Percentiles rank a stretch among this genome's conserved stretches.
Conservation (phyloP, 371 early-diverging fungal genomes). For the Catenaria anguillulae region DNA sequence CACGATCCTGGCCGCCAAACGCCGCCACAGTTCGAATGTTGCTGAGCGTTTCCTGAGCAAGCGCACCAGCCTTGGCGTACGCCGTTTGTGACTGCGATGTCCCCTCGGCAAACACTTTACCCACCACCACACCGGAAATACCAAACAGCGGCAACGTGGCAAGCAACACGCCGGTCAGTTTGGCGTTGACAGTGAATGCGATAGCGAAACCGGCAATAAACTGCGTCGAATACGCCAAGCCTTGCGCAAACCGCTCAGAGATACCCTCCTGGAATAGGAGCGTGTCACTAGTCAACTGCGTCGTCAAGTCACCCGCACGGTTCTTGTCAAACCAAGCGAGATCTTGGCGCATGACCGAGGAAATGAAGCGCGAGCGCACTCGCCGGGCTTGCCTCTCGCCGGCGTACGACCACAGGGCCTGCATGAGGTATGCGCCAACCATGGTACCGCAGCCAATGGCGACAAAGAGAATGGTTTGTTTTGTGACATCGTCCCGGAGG, state of each 20-base stretch:
- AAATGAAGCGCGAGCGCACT: conserved; percentile 50
- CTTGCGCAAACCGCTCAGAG: conserved; percentile 64
- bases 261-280: conserved; percentile 71
- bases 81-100: conserved; percentile 46
- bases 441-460: conserved; percentile 32
- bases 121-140: conserved; percentile 48
- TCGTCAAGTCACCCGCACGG: conserved; percentile 27
- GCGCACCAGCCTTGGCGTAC: conserved; percentile 8
- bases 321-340: conserved; percentile 75
- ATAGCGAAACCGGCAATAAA: conserved; percentile 61
- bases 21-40: conserved; percentile 10
- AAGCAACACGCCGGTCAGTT: conserved; percentile 61
- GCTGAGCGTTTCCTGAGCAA: conserved; percentile 9
- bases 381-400: conserved; percentile 34
- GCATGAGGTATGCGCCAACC: conserved; percentile 29
- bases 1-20: conserved; percentile 8
- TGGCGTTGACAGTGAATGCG: conserved; percentile 15
- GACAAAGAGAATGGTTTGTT: conserved; percentile 9
- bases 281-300: conserved; percentile 49
- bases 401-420: conserved; percentile 29
- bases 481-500: neutral
- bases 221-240: conserved; percentile 46
- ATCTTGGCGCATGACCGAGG: conserved; percentile 73
- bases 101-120: conserved; percentile 16
- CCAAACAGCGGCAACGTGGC: conserved; percentile 57